Evolutionary conservation across 2,329 filamentous ascomycete species (phyloP).

Genomic region (Fusarium guadeloupense): DNA sequence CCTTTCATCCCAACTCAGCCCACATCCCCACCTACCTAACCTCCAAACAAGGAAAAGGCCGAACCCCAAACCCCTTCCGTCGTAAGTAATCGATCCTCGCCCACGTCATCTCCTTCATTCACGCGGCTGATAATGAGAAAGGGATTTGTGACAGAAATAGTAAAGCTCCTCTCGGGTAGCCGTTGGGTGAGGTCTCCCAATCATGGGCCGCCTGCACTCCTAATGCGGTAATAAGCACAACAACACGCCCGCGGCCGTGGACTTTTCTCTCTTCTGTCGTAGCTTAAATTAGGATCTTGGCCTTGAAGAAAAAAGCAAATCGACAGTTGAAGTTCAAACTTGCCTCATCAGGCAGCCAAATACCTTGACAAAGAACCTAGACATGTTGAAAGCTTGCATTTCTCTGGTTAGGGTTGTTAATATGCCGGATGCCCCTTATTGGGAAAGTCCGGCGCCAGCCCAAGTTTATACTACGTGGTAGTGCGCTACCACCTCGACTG

Average conservation of each 20-base stretch:
- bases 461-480: neutral
- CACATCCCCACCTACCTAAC: slow-evolving; percentile 35
- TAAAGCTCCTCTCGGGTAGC: slow-evolving; percentile 12
- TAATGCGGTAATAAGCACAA: slow-evolving; percentile 31
- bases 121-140: slow-evolving; percentile 7
- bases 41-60: slow-evolving; percentile 36
- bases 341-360: slow-evolving; percentile 22
- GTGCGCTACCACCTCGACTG: neutral
- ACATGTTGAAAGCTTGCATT: neutral
- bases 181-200: slow-evolving; percentile 18
- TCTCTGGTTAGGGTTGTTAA: neutral
- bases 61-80: slow-evolving; percentile 28
- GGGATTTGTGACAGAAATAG: slow-evolving; percentile 50
- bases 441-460: slow-evolving; percentile 17
- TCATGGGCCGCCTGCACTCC: slow-evolving; percentile 24
- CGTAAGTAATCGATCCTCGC: slow-evolving; percentile 11
- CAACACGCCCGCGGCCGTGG: neutral
- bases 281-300: slow-evolving; percentile 3
- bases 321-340: slow-evolving; percentile 2
- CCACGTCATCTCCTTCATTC: slow-evolving; percentile 21
- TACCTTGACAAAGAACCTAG: neutral
- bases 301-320: neutral
- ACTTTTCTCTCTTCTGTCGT: slow-evolving; percentile 26
- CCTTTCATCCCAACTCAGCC: neutral
- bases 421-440: slow-evolving; percentile 25